These are phyloP conservation scores for Coniella vitis DNA, from an alignment of 2,329 filamentous ascomycete genomes.

Conservation along the genomic window DNA sequence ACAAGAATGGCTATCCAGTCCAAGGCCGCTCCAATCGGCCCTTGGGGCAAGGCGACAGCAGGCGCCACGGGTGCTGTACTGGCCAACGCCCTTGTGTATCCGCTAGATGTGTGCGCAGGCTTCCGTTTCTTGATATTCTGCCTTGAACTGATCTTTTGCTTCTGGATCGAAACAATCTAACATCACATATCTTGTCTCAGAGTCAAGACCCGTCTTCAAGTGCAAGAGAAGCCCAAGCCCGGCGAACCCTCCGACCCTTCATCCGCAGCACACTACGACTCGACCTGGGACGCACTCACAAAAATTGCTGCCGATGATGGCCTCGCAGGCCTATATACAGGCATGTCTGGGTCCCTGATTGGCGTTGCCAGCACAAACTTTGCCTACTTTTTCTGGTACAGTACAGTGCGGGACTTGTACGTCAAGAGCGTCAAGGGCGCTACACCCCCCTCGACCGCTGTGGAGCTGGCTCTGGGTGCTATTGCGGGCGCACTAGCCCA, in stretches of 20 bases:
- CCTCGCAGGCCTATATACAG: constrained; percentile 74
- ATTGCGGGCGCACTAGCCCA: constrained; percentile 86
- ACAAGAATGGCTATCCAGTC: constrained; percentile 46
- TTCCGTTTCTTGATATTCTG: neutral
- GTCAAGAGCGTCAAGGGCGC: constrained; percentile 48
- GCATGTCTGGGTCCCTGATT: constrained; percentile 77
- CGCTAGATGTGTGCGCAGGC: constrained; percentile 73
- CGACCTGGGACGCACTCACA: constrained; percentile 79
- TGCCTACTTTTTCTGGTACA: constrained; percentile 99
- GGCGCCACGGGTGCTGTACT: constrained; percentile 89
- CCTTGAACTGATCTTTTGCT: neutral
- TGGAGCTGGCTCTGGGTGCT: constrained; percentile 80
- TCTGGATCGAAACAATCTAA: constrained; percentile 26
- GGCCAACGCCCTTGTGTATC: constrained; percentile 92
- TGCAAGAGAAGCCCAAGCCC: constrained; percentile 68
- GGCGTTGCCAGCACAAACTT: constrained; percentile 98
- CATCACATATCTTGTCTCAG: constrained; percentile 36
- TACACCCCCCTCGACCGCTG: constrained; percentile 63
- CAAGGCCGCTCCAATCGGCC: constrained; percentile 67
- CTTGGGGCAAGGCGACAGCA: constrained; percentile 89
- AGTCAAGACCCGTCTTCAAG: constrained; percentile 92
- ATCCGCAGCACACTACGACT: constrained; percentile 69
- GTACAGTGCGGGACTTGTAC: constrained; percentile 76
- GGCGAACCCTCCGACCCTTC: constrained; percentile 35
- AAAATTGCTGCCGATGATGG: constrained; percentile 82